Evolutionary conservation across 495 filamentous ascomycete species (phyloP).

Genomic region (Aspergillus steynii): DNA sequence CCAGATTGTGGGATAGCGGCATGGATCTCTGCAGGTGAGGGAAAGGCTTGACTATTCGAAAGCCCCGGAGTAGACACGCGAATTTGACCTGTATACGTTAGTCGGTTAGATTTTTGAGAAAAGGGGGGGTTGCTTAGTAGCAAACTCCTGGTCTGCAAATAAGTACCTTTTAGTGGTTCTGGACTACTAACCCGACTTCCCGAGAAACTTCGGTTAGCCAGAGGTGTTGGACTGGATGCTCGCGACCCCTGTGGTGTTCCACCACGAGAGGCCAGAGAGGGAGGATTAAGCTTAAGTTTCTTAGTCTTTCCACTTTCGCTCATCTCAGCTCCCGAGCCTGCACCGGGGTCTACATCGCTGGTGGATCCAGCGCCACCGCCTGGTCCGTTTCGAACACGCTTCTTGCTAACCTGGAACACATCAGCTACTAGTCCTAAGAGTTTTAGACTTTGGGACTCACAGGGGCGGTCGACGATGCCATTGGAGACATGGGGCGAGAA

Average conservation of each 20-base stretch:
- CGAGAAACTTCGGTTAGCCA: slow-evolving; percentile 25
- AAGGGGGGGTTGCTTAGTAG: neutral
- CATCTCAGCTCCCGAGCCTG: slow-evolving; percentile 63
- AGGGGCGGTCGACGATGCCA: slow-evolving; percentile 31
- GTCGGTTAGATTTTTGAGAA: neutral
- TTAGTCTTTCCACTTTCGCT: slow-evolving; percentile 71
- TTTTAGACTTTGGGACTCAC: slow-evolving; percentile 25
- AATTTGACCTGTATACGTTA: slow-evolving; percentile 22
- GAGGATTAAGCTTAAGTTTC: slow-evolving; percentile 64
- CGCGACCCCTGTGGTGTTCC: slow-evolving; percentile 59
- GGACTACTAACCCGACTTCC: slow-evolving; percentile 45
- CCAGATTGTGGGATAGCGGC: slow-evolving; percentile 66
- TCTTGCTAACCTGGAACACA: slow-evolving; percentile 40
- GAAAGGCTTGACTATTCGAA: slow-evolving; percentile 39
- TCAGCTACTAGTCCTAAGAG: slow-evolving; percentile 19
- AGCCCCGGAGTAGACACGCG: slow-evolving; percentile 38
- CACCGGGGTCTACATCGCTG: slow-evolving; percentile 79
- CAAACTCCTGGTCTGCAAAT: slow-evolving; percentile 15
- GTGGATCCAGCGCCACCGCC: slow-evolving; percentile 58
- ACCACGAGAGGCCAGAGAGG: slow-evolving; percentile 46
- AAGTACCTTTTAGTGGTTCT: slow-evolving; percentile 35
- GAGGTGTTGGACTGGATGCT: slow-evolving; percentile 50
- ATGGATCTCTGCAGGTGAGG: slow-evolving; percentile 70
- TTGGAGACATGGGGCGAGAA: slow-evolving; percentile 55
- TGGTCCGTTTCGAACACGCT: slow-evolving; percentile 44